Evolutionary conservation across 78 protist genomes (phyloP).

Genomic region (Protostelium mycophagum): DNA sequence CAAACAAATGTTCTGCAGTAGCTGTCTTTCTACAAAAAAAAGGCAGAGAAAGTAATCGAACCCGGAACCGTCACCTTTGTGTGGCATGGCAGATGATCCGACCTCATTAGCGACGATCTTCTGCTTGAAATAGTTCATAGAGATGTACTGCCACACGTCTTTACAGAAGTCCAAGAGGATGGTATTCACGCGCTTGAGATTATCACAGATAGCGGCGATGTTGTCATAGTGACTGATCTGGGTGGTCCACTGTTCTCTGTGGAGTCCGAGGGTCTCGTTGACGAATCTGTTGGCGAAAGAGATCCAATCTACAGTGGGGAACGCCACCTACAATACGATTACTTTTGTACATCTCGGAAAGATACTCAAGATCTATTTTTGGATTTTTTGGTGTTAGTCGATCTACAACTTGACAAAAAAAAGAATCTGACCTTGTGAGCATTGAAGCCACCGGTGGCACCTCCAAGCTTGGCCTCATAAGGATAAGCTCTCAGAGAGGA

Average conservation of each 20-base stretch:
- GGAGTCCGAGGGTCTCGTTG: constrained; percentile 43
- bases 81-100: constrained; percentile 91
- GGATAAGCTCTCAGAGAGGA: constrained; percentile 18
- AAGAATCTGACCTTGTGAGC: constrained; percentile 61
- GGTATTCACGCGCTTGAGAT: constrained; percentile 67
- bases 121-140: constrained; percentile 77
- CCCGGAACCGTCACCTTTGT: constrained; percentile 51
- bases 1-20: too few species aligned
- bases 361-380: too few species aligned
- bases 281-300: constrained; percentile 48
- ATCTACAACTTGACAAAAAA: neutral
- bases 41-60: too few species aligned
- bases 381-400: neutral
- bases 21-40: too few species aligned
- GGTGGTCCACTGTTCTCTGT: constrained; percentile 69
- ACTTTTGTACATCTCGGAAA: too few species aligned
- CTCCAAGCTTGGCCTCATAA: constrained; percentile 68
- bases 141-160: constrained; percentile 83
- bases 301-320: constrained; percentile 69
- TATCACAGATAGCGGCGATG: constrained; percentile 65
- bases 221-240: constrained; percentile 88
- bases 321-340: constrained; percentile 25
- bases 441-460: constrained; percentile 82
- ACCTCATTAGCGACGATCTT: constrained; percentile 74
- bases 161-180: constrained; percentile 73